Evolutionary conservation across 352 stramenopile species (phyloP).

Genomic region (Elongisporangium anandrum): DNA sequence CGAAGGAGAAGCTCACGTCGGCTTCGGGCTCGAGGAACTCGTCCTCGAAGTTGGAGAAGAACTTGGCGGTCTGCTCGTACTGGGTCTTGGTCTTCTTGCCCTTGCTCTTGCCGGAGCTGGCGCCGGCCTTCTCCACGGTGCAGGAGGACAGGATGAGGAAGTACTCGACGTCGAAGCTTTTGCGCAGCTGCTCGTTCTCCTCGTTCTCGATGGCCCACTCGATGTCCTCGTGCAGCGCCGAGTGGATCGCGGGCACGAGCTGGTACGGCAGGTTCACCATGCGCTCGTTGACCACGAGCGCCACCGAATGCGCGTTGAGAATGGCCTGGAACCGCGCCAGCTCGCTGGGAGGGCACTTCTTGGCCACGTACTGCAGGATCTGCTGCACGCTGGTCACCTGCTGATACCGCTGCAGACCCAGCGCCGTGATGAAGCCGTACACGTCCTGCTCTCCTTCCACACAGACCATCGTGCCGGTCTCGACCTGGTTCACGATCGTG

Average conservation of each 20-base stretch:
- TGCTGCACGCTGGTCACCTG: slow-evolving; percentile 61
- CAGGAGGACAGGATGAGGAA: slow-evolving; percentile 74
- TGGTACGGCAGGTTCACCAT: slow-evolving; percentile 88
- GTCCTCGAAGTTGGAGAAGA: slow-evolving; percentile 86
- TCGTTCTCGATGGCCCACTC: slow-evolving; percentile 82
- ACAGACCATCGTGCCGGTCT: slow-evolving; percentile 76
- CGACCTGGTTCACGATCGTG: slow-evolving; percentile 69
- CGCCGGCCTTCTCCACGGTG: slow-evolving; percentile 45
- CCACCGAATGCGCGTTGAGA: slow-evolving; percentile 51
- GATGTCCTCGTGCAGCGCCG: slow-evolving; percentile 79
- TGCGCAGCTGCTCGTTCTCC: slow-evolving; percentile 48
- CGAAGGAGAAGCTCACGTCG: slow-evolving; percentile 64
- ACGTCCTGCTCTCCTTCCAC: slow-evolving; percentile 74
- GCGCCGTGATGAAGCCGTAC: slow-evolving; percentile 83
- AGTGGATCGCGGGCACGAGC: slow-evolving; percentile 73
- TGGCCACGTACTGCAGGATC: slow-evolving; percentile 70
- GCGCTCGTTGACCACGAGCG: slow-evolving; percentile 74
- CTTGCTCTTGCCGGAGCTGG: slow-evolving; percentile 26
- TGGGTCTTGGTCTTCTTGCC: slow-evolving; percentile 75
- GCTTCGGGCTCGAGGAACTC: slow-evolving; percentile 81
- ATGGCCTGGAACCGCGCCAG: slow-evolving; percentile 55
- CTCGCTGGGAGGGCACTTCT: slow-evolving; percentile 56
- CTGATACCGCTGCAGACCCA: slow-evolving; percentile 56
- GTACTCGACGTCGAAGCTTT: slow-evolving; percentile 79
- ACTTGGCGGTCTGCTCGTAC: slow-evolving; percentile 64